Base-by-base conservation (phyloP, 495 filamentous ascomycete species). In the Podospora bellae-mahoneyi region DNA sequence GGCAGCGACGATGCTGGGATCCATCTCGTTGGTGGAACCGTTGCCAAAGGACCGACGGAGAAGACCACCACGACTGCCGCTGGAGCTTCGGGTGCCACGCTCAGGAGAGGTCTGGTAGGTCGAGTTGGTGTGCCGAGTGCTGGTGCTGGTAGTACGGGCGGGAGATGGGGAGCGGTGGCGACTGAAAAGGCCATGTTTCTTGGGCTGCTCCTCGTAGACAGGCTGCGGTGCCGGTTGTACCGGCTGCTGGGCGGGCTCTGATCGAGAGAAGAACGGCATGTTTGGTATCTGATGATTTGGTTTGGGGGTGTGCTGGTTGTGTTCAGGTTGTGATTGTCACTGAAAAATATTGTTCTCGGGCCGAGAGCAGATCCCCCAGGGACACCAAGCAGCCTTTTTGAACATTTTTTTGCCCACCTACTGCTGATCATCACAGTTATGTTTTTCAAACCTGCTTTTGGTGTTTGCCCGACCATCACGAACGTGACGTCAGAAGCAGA, bases 1-100 rank as follows among this genome's bases (percentile, higher is more conserved):
- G 1, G 88, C 88, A 15, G 82, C 78, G 30, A 80, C 60, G 68
- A 90, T 90, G 61, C 79, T 83, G 0, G 86, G 84, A 74, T 90
- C 88, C 67, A 88, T 80, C 18, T 82, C 76, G 26, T 70, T 65
- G 68, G 70, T 68, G 71, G 55, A 66, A 66, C 81, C 81, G 68
- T 83, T 78, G 62, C 84, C 80, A 56, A 86, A 77, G 62, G 80
- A 78, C 32, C 76, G 77, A 39, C 79, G 77, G 10, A 82, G 73
- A 34, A 80, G 72, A 66, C 74, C 78, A 69, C 77, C 74, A 60
- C 71, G 73, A 20, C 73, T 72, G 62, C 73, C 70, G 30, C 67
- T 67, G 39, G 53, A 53, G 66, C 54, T 62, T 62, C 66, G 67
- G 68, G 65, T 67, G 9, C 34, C 69, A 26, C 69, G 67, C n/a